Base-by-base conservation (phyloP, 1,284 basidiomycete species). In the Golubevia sp. region DNA sequence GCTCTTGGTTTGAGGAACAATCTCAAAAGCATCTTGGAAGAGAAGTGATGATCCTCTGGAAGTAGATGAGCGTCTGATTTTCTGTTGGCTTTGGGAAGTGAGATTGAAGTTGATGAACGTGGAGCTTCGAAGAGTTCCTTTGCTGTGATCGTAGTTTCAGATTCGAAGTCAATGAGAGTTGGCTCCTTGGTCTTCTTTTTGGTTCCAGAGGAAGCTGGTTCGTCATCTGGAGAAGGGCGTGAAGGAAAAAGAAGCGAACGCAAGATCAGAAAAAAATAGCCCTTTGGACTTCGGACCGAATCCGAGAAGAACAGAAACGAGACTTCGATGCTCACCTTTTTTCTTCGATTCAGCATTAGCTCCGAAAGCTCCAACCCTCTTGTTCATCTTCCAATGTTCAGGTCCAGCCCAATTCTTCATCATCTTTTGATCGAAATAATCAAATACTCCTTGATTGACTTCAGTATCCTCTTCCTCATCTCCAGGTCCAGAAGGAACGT, bases 1-100 rank as follows among this genome's bases (percentile, higher is more conserved):
- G 75, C 74, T 49, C 76, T 73, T 2, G 78, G 96, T 85, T 99
- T 99, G 76, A 97, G 85, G 87, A 98, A 98, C 49, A 99, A 85
- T 2, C 93, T 90, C 48, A 99, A 88, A 5, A 99, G 87, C 76
- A 96, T 92, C 68, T 90, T 88, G 76, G 91, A 93, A 58, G 91
- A 92, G 83, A 99, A 99, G 84, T 98, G 96, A 90, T 96, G 97
- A 84, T 99, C 96, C 75, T 97, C 94, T 1, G 96, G 96, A 56
- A 99, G 86, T 6, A 90, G 88, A 77, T 93, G 91, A 63, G 92
- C 89, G 62, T 91, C 90, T 50, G 71, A 69, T 55, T 67, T 67
- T 34, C 30, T 13, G n/a, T 55, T 20, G 61, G 58, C 48, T 2
- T 88, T 88, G 2, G 91, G 88, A 7, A 94, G 85, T 49, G 89